Base-by-base conservation (phyloP, 1,139 yeast genomes). In the Saccharomyces hybrid region DNA sequence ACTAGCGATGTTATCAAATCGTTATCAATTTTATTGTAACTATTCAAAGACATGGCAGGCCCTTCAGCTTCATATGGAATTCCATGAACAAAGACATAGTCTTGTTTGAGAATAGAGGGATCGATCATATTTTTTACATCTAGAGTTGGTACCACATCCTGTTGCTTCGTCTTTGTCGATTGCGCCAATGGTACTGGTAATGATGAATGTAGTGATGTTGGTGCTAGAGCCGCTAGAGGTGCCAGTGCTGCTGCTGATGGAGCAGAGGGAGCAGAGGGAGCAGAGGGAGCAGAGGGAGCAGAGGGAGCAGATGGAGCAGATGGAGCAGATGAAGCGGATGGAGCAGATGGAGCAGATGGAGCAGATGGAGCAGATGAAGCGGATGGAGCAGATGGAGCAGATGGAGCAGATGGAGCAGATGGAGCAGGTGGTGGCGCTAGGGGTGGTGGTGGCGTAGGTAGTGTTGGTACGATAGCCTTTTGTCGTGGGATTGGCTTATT, bases 11-110 rank as follows among this genome's bases (percentile, higher is more conserved):
- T 63, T 12, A 67, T 66, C 16, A 65, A 49, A 38, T 59, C 61
- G 53, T 67, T 66, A 51, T 66, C 65, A 9, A 66, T 63, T 47
- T 50, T 58, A 26, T 63, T 61, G 48, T 65, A 66, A 47, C 62
- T 58, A 1, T 49, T 41, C 46, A 64, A 31, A n/a, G 66, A 59
- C 62, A 66, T 61, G 32, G 55, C 61, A 6, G 68, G 64, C 11
- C 65, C 66, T 32, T 58, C 53, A 12, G 53, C 42, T 48, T 55
- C 56, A 53, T 58, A 67, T 4, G 66, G 66, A 26, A 67, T 66
- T 48, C 62, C 66, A 49, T 60, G 56, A 21, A 67, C 56, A 51
- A 60, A 59, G 9, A 66, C 62, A 44, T 56, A 60, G 49, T 65
- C 69, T 54, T 66, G 69, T 49, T 68, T 67, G 19, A 66, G 27